phyloP scores from a whole-genome alignment of 179 eudicot species.

The Heliamphora pulchella region DNA sequence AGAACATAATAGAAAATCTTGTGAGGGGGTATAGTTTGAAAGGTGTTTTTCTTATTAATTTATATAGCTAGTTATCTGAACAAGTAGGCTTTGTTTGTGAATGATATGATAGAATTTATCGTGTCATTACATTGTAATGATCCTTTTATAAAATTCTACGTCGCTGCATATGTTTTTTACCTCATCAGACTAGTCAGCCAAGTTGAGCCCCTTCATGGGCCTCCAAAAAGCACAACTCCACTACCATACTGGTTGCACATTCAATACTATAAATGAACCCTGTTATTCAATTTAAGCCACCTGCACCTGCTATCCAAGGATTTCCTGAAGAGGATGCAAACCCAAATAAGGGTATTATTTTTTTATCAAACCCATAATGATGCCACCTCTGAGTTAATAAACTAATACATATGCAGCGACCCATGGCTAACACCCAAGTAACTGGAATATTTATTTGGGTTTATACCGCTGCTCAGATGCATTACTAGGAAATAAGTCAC shows the following conservation, averaged over 20 bases:
- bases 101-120: too few relatives aligned
- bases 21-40: too few relatives aligned
- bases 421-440: neutral
- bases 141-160: too few relatives aligned
- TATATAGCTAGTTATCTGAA: too few relatives aligned
- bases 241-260: neutral
- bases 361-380: neutral
- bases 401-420: neutral
- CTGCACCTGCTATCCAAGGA: neutral
- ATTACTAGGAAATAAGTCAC: neutral
- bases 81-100: too few relatives aligned
- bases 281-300: neutral
- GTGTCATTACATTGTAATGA: too few relatives aligned
- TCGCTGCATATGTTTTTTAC: too few relatives aligned
- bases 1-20: too few relatives aligned
- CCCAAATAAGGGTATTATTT: neutral
- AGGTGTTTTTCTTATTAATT: too few relatives aligned
- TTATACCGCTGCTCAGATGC: neutral
- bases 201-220: neutral
- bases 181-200: neutral
- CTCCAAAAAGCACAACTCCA: neutral
- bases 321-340: conserved; percentile 6
- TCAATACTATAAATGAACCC: neutral
- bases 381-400: neutral
- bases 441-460: neutral